These are phyloP conservation scores for Urochloa ruziziensis DNA, from an alignment of 176 grass and related monocot genomes.

Conservation along the genomic window DNA sequence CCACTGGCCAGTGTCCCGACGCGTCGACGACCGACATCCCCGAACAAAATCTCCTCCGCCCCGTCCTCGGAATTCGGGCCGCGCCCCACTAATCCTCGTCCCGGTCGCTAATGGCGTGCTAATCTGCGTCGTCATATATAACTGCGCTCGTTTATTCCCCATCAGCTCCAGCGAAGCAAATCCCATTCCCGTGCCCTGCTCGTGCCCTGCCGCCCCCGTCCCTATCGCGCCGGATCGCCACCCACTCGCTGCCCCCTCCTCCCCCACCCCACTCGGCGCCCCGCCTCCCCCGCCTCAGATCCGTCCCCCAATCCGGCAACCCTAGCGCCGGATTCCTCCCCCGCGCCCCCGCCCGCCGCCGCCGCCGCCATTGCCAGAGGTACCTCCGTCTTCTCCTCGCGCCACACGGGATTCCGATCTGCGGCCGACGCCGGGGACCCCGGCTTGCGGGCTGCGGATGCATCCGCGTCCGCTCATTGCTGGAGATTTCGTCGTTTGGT, in stretches of 20 bases:
- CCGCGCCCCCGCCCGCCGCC: not conserved
- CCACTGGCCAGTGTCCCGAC: slow-evolving; percentile 4
- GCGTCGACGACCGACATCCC: slow-evolving; percentile 46
- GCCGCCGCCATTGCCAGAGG: slow-evolving; percentile 19
- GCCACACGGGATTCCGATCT: not conserved
- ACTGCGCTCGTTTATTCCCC: too few species aligned
- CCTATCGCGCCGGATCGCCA: slow-evolving; percentile 59
- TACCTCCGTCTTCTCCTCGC: not conserved
- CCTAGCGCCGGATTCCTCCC: slow-evolving; percentile 27
- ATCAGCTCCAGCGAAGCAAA: not conserved
- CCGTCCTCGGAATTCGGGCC: slow-evolving; percentile 3
- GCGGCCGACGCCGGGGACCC: not conserved
- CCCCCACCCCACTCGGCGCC: not conserved
- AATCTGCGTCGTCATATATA: not conserved
- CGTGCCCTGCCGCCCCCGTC: not conserved
- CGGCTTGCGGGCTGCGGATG: not conserved
- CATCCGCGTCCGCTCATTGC: not conserved
- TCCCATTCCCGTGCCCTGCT: not conserved
- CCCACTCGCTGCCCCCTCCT: slow-evolving; percentile 26
- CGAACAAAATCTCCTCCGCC: not conserved
- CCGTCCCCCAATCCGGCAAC: slow-evolving; percentile 13
- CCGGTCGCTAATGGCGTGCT: slow-evolving; percentile 18
- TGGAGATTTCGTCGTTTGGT: not conserved
- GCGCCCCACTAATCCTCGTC: slow-evolving; percentile 6
- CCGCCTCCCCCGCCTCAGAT: slow-evolving; percentile 25